Conservation (phyloP, 2,329 filamentous ascomycete species). For the Botrytis deweyae region DNA sequence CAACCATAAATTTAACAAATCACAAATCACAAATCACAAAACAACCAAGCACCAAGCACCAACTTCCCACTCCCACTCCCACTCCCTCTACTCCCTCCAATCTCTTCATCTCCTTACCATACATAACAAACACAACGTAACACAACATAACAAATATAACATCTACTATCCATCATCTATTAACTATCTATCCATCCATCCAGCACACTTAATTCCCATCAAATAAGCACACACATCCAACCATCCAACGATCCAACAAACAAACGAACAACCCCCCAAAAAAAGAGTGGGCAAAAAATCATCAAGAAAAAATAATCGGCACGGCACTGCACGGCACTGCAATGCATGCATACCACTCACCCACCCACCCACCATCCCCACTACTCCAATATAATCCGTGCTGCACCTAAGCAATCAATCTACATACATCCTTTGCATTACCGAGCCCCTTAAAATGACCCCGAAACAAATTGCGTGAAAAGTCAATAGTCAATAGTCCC, state of each 20-base stretch:
- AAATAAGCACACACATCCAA: no score
- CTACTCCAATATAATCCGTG: not conserved
- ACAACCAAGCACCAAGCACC: not conserved
- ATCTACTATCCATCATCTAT: no score
- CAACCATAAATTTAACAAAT: not conserved
- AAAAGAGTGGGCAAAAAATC: not conserved
- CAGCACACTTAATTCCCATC: no score
- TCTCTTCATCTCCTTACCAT: not conserved
- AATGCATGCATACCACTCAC: not conserved
- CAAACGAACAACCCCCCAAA: not conserved
- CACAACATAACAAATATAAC: no score
- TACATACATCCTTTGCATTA: not conserved
- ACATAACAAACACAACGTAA: no score
- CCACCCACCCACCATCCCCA: not conserved
- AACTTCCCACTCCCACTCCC: not conserved
- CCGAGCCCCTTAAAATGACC: not conserved
- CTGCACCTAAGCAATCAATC: not conserved
- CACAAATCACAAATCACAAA: not conserved
- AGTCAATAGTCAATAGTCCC: not conserved
- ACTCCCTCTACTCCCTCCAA: not conserved
- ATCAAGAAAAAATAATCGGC: not conserved
- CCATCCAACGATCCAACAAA: not conserved
- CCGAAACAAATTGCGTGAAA: not conserved
- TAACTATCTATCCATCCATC: no score
- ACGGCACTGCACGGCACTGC: not conserved